Conservation (phyloP, 2,329 filamentous ascomycete species). For the Neonectria faginata region DNA sequence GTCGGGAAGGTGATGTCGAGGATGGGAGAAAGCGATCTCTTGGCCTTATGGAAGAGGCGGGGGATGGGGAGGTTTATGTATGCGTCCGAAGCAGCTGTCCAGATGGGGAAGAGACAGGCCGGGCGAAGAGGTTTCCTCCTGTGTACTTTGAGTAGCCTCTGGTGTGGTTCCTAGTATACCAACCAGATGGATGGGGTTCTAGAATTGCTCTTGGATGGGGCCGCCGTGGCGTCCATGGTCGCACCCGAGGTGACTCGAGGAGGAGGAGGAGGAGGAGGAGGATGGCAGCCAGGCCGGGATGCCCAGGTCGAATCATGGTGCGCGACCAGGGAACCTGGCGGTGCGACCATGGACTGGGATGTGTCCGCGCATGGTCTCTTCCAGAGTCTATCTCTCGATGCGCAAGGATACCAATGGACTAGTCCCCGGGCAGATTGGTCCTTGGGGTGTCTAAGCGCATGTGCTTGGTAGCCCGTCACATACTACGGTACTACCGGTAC, state of each 20-base stretch:
- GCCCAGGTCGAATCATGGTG: slow-evolving; percentile 10
- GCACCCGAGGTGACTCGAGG: slow-evolving; percentile 18
- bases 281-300: slow-evolving; percentile 8
- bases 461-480: neutral
- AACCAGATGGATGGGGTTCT: slow-evolving; percentile 28
- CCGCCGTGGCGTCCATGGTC: slow-evolving; percentile 16
- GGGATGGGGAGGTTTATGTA: slow-evolving; percentile 27
- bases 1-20: neutral
- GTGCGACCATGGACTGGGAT: slow-evolving; percentile 16
- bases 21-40: slow-evolving; percentile 24
- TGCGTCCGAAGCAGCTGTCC: slow-evolving; percentile 19
- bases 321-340: slow-evolving; percentile 16
- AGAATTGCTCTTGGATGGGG: slow-evolving; percentile 25
- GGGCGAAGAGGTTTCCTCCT: slow-evolving; percentile 16
- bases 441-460: slow-evolving; percentile 6
- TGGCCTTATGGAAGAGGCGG: slow-evolving; percentile 14
- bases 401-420: slow-evolving; percentile 5
- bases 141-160: neutral
- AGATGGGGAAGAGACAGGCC: slow-evolving; percentile 11
- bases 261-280: neutral
- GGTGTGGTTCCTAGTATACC: slow-evolving; percentile 4
- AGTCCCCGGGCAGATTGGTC: slow-evolving; percentile 7
- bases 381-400: slow-evolving; percentile 20
- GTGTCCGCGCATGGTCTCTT: slow-evolving; percentile 13
- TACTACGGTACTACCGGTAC: neutral